Percentiles rank a stretch among this genome's conserved stretches.
Conservation (phyloP, 345 rosid species). For the Rhodamnia argentea region DNA sequence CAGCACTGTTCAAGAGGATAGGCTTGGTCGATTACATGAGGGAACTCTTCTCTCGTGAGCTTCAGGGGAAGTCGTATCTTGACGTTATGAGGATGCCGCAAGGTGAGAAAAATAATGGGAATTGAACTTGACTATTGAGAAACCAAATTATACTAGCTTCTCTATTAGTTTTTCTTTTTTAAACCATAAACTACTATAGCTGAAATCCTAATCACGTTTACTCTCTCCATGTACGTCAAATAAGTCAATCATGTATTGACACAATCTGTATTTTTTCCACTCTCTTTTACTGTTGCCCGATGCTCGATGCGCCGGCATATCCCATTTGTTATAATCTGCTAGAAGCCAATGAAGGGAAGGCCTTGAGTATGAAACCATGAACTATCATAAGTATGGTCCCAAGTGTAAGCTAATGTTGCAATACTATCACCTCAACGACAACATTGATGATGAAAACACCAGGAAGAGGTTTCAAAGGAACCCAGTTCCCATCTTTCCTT, state of each 20-base stretch:
- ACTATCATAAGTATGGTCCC: background rate
- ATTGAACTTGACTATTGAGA: background rate
- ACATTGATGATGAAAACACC: conserved; percentile 8
- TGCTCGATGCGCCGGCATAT: background rate
- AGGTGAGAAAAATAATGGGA: background rate
- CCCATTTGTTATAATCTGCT: background rate
- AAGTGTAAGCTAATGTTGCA: background rate
- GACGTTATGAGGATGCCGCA: background rate
- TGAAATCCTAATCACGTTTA: background rate
- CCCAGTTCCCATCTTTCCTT: conserved; percentile 8
- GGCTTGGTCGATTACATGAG: background rate
- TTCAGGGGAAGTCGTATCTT: background rate
- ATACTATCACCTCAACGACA: conserved; percentile 1
- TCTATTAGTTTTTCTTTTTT: background rate
- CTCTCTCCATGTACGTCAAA: background rate
- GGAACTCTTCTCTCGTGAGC: background rate
- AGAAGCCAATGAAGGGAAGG: background rate
- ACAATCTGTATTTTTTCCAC: background rate
- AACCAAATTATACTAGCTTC: background rate
- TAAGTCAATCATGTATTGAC: background rate
- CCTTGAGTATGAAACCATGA: background rate
- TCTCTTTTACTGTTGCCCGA: background rate
- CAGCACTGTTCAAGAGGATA: background rate
- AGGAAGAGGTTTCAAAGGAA: conserved; percentile 2
- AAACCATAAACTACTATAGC: background rate